phyloP scores from a whole-genome alignment of 306 rosid genomes.

The Prinsepia uniflora region DNA sequence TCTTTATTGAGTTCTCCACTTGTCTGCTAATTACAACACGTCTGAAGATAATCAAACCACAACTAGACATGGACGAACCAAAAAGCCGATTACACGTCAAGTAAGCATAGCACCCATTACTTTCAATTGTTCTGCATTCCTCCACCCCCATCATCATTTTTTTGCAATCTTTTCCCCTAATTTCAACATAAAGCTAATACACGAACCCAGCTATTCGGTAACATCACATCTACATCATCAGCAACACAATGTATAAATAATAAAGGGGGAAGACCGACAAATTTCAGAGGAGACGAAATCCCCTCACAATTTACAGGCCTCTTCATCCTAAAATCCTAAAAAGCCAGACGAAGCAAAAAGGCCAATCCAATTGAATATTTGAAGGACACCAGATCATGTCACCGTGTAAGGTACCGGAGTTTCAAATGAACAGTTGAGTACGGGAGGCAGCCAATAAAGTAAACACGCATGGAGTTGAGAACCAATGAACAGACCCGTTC shows the following conservation, averaged over 20 bases:
- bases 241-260: slow-evolving; percentile 39
- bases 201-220: slow-evolving; percentile 38
- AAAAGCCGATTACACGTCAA: slow-evolving; percentile 29
- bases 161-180: slow-evolving; percentile 14
- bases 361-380: slow-evolving; percentile 54
- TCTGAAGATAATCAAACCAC: background rate
- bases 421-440: slow-evolving; percentile 30
- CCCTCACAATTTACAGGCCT: slow-evolving; percentile 71
- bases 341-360: slow-evolving; percentile 66
- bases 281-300: slow-evolving; percentile 42
- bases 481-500: slow-evolving; percentile 31
- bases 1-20: slow-evolving; percentile 8
- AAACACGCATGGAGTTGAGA: slow-evolving; percentile 23
- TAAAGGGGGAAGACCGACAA: slow-evolving; percentile 35
- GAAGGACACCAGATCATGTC: slow-evolving; percentile 48
- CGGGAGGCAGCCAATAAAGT: slow-evolving; percentile 22
- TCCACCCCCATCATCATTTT: slow-evolving; percentile 30
- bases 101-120: slow-evolving; percentile 22
- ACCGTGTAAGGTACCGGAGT: slow-evolving; percentile 28
- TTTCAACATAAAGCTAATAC: slow-evolving; percentile 37
- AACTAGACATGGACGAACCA: background rate
- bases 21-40: slow-evolving; percentile 1
- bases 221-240: slow-evolving; percentile 41
- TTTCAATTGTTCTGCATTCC: slow-evolving; percentile 35
- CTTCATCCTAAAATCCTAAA: slow-evolving; percentile 75